Conservation (phyloP, 2,329 filamentous ascomycete species). For the Cladorrhinum sp. region DNA sequence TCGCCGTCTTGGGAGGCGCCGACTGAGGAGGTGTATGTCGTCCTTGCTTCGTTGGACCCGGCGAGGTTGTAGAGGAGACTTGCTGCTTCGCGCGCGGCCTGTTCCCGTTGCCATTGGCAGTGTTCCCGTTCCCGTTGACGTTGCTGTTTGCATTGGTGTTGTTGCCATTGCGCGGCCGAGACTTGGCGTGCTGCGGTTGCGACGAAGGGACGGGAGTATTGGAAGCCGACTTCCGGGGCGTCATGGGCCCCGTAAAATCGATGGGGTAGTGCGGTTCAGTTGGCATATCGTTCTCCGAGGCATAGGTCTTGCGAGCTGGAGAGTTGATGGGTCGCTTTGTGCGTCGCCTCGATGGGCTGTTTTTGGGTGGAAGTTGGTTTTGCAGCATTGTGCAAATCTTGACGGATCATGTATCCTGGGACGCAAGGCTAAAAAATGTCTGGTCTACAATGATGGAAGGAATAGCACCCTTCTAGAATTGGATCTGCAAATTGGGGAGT, state of each 20-base stretch:
- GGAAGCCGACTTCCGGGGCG: slow-evolving; percentile 44
- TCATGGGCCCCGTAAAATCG: slow-evolving; percentile 37
- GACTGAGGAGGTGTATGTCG: slow-evolving; percentile 47
- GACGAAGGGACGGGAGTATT: slow-evolving; percentile 36
- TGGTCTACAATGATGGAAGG: neutral
- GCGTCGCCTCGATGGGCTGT: slow-evolving; percentile 40
- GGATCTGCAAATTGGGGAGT: neutral
- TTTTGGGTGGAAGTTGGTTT: slow-evolving; percentile 29
- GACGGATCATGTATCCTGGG: neutral
- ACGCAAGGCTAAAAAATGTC: neutral
- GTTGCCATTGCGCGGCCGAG: slow-evolving; percentile 30
- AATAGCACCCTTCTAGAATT: neutral
- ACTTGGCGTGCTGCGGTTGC: slow-evolving; percentile 32
- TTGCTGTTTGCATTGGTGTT: neutral
- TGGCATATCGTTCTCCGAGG: slow-evolving; percentile 55
- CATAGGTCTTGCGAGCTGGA: slow-evolving; percentile 52
- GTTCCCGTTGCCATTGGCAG: slow-evolving; percentile 19
- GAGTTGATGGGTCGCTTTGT: slow-evolving; percentile 37
- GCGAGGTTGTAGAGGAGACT: slow-evolving; percentile 35
- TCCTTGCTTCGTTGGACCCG: slow-evolving; percentile 39
- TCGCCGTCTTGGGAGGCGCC: slow-evolving; percentile 41
- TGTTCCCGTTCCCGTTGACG: neutral
- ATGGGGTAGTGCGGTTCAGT: slow-evolving; percentile 36
- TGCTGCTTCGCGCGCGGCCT: slow-evolving; percentile 31
- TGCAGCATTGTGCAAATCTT: slow-evolving; percentile 32